Conservation (phyloP, 805 yeast genomes). For the Wickerhamiella musiphila region DNA sequence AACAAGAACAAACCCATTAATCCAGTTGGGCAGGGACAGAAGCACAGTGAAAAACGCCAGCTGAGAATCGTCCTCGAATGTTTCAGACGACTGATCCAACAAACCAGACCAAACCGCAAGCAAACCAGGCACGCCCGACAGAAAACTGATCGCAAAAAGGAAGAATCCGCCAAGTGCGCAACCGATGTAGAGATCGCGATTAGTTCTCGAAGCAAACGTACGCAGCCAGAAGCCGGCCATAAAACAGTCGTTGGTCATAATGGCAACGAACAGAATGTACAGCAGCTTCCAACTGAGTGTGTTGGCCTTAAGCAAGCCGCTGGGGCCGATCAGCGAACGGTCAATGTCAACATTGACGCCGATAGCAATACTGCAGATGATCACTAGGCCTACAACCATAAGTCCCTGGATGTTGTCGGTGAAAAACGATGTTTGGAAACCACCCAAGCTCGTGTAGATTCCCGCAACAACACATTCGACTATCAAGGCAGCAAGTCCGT, state of each 20-base stretch:
- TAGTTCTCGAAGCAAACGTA: conserved; percentile 72
- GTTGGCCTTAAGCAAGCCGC: conserved; percentile 46
- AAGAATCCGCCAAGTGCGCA: conserved; percentile 58
- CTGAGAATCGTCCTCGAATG: conserved; percentile 36
- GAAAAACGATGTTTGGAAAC: conserved; percentile 71
- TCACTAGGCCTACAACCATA: conserved; percentile 44
- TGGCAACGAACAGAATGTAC: conserved; percentile 71
- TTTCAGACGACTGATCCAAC: conserved; percentile 25
- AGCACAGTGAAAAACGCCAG: conserved; percentile 54
- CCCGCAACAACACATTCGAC: conserved; percentile 78
- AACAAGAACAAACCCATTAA: conserved; percentile 64
- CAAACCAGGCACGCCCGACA: conserved; percentile 71
- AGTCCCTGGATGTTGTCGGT: conserved; percentile 79
- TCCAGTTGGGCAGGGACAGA: conserved; percentile 66
- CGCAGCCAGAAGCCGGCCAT: conserved; percentile 88
- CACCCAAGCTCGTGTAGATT: conserved; percentile 75
- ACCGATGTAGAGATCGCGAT: conserved; percentile 60
- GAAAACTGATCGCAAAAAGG: conserved; percentile 41
- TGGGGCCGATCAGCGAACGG: conserved; percentile 40
- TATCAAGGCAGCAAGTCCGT: conserved; percentile 65
- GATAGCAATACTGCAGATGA: conserved; percentile 63
- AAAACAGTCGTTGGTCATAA: conserved; percentile 78
- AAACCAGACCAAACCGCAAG: conserved; percentile 83
- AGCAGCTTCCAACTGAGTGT: conserved; percentile 78
- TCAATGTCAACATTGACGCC: conserved; percentile 54